Conservation (phyloP, 2,329 filamentous ascomycete genomes). For the Monosporascus sp. region DNA sequence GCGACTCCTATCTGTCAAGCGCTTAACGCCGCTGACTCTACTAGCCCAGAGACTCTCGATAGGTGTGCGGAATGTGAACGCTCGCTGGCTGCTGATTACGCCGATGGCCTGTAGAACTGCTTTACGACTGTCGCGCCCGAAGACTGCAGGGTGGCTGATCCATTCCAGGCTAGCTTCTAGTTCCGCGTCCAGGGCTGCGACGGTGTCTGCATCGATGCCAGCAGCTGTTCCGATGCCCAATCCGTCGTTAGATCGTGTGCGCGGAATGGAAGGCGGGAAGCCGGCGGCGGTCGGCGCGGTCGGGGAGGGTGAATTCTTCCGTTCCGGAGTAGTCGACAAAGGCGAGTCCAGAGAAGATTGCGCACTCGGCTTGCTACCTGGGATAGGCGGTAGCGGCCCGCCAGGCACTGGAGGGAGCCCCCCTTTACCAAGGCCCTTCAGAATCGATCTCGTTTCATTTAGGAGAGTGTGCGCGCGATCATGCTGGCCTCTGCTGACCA, state of each 20-base stretch:
- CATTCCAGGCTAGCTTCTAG: constrained; percentile 88
- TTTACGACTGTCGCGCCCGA: constrained; percentile 89
- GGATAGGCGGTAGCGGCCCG: constrained; percentile 21
- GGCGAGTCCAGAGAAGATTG: constrained; percentile 32
- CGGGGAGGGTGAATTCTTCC: constrained; percentile 52
- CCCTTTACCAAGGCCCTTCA: constrained; percentile 94
- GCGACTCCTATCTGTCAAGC: constrained; percentile 74
- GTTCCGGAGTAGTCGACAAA: constrained; percentile 41
- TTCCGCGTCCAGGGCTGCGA: constrained; percentile 83
- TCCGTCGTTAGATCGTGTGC: constrained; percentile 50
- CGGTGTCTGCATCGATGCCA: constrained; percentile 78
- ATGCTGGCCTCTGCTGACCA: constrained; percentile 87
- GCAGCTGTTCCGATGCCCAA: constrained; percentile 51
- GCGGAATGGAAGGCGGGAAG: constrained; percentile 39
- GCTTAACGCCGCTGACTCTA: constrained; percentile 74
- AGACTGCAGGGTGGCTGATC: constrained; percentile 96
- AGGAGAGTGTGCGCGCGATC: constrained; percentile 90
- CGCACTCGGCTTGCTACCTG: constrained; percentile 35
- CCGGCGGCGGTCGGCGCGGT: constrained; percentile 37
- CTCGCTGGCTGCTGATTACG: constrained; percentile 90
- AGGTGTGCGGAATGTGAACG: constrained; percentile 86
- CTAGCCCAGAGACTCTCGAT: constrained; percentile 87
- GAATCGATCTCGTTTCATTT: constrained; percentile 87
- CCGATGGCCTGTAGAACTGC: constrained; percentile 94
- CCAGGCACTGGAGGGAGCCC: constrained; percentile 72